Evolutionary conservation across 495 filamentous ascomycete genomes (phyloP).

Genomic region (Penicillium waksmanii): DNA sequence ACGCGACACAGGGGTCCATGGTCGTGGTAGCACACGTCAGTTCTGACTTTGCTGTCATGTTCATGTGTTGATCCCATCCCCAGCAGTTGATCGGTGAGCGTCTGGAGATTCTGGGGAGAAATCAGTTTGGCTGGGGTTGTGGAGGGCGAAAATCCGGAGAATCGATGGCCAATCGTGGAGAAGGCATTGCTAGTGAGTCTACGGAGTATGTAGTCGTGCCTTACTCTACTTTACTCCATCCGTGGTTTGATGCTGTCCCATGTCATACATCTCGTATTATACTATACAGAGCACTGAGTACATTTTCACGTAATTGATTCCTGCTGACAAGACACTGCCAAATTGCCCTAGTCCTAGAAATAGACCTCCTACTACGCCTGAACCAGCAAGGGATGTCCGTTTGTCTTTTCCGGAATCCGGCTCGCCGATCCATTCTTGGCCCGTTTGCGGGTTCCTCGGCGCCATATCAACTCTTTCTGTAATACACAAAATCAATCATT

Average conservation of each 20-base stretch:
- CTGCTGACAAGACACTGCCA: not conserved
- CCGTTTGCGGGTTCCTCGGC: constrained; percentile 7
- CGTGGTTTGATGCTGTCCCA: no score
- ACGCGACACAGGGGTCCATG: not conserved
- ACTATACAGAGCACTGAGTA: no score
- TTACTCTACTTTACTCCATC: no score
- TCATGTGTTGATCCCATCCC: not conserved
- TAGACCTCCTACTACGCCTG: not conserved
- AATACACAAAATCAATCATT: not conserved
- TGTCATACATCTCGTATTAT: no score
- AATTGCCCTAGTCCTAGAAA: constrained; percentile 2
- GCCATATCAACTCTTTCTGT: not conserved
- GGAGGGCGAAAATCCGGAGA: constrained; percentile 12
- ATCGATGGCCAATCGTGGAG: not conserved
- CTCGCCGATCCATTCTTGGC: constrained; percentile 17
- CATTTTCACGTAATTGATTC: no score
- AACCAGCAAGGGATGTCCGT: constrained; percentile 11
- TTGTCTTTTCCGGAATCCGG: constrained; percentile 18
- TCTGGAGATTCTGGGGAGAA: constrained; percentile 6
- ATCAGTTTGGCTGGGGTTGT: not conserved
- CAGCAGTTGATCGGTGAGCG: not conserved
- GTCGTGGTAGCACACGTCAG: not conserved
- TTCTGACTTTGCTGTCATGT: no score
- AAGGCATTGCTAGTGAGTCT: not conserved
- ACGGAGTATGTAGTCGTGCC: no score